Evolutionary conservation across 148 eudicot species (phyloP), one percentile per base, ranked within the genome.

Genomic region (Mesembryanthemum crystallinum): DNA sequence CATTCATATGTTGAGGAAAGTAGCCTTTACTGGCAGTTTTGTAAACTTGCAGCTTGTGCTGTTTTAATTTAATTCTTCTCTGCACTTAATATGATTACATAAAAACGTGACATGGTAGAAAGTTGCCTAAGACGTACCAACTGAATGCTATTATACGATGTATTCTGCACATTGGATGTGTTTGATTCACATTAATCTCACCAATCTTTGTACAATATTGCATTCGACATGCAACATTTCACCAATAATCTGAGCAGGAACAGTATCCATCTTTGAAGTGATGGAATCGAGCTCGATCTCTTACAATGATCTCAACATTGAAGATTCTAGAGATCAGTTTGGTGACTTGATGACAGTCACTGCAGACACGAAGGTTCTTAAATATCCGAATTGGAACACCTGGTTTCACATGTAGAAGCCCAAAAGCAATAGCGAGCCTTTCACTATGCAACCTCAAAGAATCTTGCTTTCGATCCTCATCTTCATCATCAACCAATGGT

Each of bases 391-490:
- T 88, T 3, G 93, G 89, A n/a, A 78, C 74, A 27, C 93, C 93
- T 7, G 86, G 83, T 69, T 79, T 80, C 54, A 28, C 52, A 47
- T 88, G 82, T 67, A 91, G 24, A 15, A 91, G 84, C 23, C 89
- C 93, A 64, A 85, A 91, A n/a, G 97, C 93, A 67, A 91, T 91
- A 35, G 93, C 93, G 55, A 91, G 85, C 58, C 90, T 86, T 78
- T 91, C 93, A 60, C 97, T 91, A 42, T 91, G 97, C 24, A 89
- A 83, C 64, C 76, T 73, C 71, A 91, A 78, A 0, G 90, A 72
- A 5, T 79, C 69, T 73, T 76, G 82, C 71, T 87, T 91, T 12
- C 74, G 72, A 23, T 71, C 58, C 20, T 76, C 81, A 58, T 68
- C 78, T 66, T 62, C 83, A 67, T 86, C 93, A 54, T 91, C 86